Percentiles rank a stretch among this genome's conserved stretches.
phyloP scores from a whole-genome alignment of 2,329 filamentous ascomycete species.

The Aureobasidium subglaciale region DNA sequence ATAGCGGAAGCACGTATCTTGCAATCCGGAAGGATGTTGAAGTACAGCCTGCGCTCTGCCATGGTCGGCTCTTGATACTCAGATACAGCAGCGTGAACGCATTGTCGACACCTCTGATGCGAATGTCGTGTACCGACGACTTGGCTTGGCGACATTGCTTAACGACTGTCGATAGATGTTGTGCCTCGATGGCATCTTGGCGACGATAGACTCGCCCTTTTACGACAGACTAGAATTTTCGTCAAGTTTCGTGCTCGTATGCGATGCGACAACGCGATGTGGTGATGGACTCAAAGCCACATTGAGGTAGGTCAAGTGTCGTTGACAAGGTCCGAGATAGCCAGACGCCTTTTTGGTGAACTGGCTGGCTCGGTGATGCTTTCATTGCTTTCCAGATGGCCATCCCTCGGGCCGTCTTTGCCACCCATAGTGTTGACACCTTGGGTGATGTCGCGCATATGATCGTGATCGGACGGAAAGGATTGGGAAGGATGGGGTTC shows the following conservation, averaged over 20 bases:
- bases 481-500: not conserved
- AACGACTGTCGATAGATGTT: not conserved
- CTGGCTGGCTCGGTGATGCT: not conserved
- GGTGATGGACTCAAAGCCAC: not conserved
- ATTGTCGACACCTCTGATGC: not conserved
- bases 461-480: not conserved
- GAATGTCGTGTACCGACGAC: not conserved
- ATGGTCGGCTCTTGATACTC: not conserved
- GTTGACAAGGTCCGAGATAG: conserved; percentile 8
- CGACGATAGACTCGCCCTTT: not conserved
- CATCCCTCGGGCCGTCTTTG: not conserved
- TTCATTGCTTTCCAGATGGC: not conserved
- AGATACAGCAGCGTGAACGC: not conserved
- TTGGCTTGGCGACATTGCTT: not conserved
- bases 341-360: not conserved
- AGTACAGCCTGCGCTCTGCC: not conserved
- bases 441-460: not conserved
- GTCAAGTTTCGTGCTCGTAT: not conserved
- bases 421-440: not conserved
- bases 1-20: not conserved
- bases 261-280: not conserved
- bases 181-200: not conserved
- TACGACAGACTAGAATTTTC: not conserved
- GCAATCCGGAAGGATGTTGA: not conserved
- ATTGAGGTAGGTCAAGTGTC: not conserved